These are phyloP conservation scores for Colletotrichum eremochloae DNA, from an alignment of 2,329 filamentous ascomycete genomes.

Conservation along the genomic window DNA sequence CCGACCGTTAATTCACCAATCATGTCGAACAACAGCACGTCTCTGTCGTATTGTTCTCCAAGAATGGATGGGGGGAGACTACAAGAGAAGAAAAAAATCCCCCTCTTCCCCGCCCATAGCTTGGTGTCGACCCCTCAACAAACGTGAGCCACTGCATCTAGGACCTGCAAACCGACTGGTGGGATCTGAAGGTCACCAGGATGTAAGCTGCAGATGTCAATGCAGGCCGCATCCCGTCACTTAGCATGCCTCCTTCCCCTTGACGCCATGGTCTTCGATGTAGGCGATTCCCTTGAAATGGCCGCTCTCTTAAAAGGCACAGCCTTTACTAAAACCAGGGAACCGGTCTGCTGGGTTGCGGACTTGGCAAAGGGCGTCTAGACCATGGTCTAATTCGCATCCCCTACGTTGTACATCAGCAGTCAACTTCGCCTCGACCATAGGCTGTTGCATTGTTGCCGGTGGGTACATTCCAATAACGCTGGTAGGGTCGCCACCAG, in stretches of 20 bases:
- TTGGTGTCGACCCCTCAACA: conserved; percentile 27
- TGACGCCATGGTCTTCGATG: conserved; percentile 4
- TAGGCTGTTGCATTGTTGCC: conserved; percentile 5
- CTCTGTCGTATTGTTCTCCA: conserved; percentile 1
- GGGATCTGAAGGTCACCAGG: conserved; percentile 37
- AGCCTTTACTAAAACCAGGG: conserved; percentile 18
- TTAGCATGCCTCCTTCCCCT: conserved; percentile 1
- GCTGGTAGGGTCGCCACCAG: neutral
- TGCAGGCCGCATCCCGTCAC: conserved; percentile 18
- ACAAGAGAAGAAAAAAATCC: too few species aligned
- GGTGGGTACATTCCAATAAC: conserved; percentile 12
- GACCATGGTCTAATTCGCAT: conserved; percentile 17
- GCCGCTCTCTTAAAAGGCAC: neutral
- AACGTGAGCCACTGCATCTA: conserved; percentile 22
- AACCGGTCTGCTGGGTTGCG: conserved; percentile 37
- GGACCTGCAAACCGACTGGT: conserved; percentile 33
- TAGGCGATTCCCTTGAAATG: neutral
- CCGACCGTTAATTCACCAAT: conserved; percentile 14
- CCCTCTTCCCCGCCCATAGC: conserved; percentile 23
- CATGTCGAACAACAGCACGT: neutral
- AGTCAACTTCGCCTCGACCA: conserved; percentile 18
- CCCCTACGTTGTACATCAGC: neutral
- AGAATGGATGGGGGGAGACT: neutral
- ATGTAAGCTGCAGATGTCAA: conserved; percentile 28
- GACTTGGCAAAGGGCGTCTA: conserved; percentile 29